These are phyloP conservation scores for Volvox reticuliferus DNA, from an alignment of 139 green algal genomes.

Conservation along the genomic window DNA sequence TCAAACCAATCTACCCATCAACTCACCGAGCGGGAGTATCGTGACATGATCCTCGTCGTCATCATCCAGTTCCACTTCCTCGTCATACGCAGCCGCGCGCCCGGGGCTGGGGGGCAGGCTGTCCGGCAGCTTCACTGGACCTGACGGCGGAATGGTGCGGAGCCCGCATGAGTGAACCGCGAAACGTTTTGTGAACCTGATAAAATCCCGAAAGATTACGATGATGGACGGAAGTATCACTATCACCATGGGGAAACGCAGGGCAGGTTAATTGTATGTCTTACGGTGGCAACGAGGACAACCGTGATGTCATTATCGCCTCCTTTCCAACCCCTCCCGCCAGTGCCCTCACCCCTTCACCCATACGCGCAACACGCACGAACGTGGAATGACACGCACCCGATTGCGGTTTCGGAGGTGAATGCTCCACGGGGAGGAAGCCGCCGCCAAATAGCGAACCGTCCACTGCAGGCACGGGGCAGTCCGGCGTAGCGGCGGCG, in stretches of 20 bases:
- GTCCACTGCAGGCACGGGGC: slow-evolving; percentile 34
- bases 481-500: not conserved
- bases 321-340: too few relatives aligned
- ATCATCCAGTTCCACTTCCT: slow-evolving; percentile 45
- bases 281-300: too few relatives aligned
- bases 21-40: not conserved
- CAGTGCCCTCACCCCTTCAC: too few relatives aligned
- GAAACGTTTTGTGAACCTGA: too few relatives aligned
- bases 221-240: too few relatives aligned
- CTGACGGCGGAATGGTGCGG: not conserved
- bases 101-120: slow-evolving; percentile 45
- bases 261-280: too few relatives aligned
- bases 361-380: too few relatives aligned
- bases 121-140: not conserved
- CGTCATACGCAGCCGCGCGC: slow-evolving; percentile 19
- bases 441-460: slow-evolving; percentile 33
- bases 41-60: slow-evolving; percentile 26
- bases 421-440: not conserved
- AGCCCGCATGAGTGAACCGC: too few relatives aligned
- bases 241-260: too few relatives aligned
- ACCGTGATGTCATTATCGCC: too few relatives aligned
- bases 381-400: not conserved
- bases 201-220: too few relatives aligned
- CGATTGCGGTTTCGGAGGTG: not conserved
- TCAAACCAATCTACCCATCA: not conserved